Evolutionary conservation across 2,329 filamentous ascomycete species (phyloP), one percentile per base, ranked within the genome.

Genomic region (Colletotrichum paranaense): DNA sequence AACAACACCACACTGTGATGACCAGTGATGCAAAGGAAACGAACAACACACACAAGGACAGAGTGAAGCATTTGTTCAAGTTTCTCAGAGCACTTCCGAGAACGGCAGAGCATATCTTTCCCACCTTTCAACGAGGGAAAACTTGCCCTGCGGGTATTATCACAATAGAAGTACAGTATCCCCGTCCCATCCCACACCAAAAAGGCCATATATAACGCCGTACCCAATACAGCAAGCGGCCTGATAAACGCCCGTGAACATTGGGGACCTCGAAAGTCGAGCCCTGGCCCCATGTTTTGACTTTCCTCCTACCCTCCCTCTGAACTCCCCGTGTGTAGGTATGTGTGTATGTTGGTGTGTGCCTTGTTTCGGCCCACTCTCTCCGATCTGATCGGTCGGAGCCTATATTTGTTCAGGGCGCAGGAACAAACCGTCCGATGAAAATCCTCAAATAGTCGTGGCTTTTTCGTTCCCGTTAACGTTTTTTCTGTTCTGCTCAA

Each of bases 381-480:
- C 68, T 60, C 46, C 62, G 62, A 70, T 71, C 71, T 60, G 49
- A 62, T 73, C 70, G 67, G 70, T 49, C 24, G 56, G 35, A 73
- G 67, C 70, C 53, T 69, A 70, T 49, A 19, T 14, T 24, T 30
- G 52, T 65, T 65, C 22, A 65, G 32, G 52, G 46, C 46, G 46
- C n/a, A 26, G 12, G 12, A 26, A 4, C 14, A 22, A 60, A 28
- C 28, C 53, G 69, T 69, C 67, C 57, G 22, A 60, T 55, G 22
- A 42, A 8, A 19, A 42, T 46, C 14, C 62, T 46, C 52, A 57
- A 57, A 57, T 32, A 16, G 32, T 4, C 52, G 19, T 49, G 42
- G 19, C 32, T 28, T 19, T 24, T 16, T 56, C 24, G 30, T 26
- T 57, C 16, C 52, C 24, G n/a, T 14, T 16, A 38, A 65, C 14